Evolutionary conservation across 495 filamentous ascomycete genomes (phyloP), one percentile per base, ranked within the genome.

Genomic region (Evansstolkia leycettana): DNA sequence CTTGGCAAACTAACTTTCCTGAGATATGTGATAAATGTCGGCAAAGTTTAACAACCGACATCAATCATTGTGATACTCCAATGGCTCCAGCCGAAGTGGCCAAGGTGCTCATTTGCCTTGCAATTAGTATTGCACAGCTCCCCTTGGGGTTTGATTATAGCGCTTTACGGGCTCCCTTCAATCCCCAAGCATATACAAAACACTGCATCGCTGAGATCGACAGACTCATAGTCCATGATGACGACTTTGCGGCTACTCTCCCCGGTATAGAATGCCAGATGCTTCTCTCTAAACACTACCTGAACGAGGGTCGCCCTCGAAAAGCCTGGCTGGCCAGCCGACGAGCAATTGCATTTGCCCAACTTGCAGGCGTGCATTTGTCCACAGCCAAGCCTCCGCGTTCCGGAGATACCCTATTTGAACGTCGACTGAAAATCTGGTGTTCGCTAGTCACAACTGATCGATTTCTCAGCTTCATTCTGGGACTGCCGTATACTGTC

Each of bases 231-330:
- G 40, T 62, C 10, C 42, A 52, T 10, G 66, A 73, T 36, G 70
- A 72, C 37, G 64, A 69, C 27, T 56, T 64, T 35, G 51, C 58
- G 5, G 56, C 52, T 2, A 72, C 63, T 0, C 40, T 73, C 0
- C 64, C 72, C 20, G 68, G 67, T 5, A 56, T 76, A 28, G 68
- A 72, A 43, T 66, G 58, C 37, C 51, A 69, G 25, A 39, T 64
- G 28, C 41, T 76, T 3, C 49, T 60, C 12, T 51, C 55, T 7
- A 73, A 70, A 34, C 57, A 54, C 26, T 59, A 70, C 35, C 36
- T 59, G 17, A 64, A 70, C 31, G 55, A 63, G 14, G 72, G 72
- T n/a, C 62, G 61, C 12, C 56, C 69, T 20, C 65, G 72, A 13
- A 57, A 62, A 46, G 53, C 63, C 1, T 76, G 72, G 72, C 49